Evolutionary conservation across 441 rosid genomes (phyloP).

Genomic region (Pelargonium fulgidum): DNA sequence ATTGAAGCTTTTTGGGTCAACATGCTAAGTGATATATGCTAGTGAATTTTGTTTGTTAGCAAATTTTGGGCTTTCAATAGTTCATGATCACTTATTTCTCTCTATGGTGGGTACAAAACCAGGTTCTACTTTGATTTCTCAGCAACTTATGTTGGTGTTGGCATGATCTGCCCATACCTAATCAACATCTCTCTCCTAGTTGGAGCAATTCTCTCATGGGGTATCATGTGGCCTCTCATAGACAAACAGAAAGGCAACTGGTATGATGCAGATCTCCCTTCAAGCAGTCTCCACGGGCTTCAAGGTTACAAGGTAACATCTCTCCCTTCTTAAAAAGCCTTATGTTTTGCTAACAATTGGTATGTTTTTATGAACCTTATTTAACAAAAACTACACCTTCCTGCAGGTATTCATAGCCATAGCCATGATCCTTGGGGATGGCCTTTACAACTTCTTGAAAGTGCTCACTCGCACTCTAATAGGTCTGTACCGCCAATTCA

Average conservation of each 20-base stretch:
- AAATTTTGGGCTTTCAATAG: neutral
- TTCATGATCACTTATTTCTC: neutral
- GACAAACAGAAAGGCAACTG: conserved; percentile 13
- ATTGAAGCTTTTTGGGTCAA: no score
- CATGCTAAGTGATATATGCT: no score
- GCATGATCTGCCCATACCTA: conserved; percentile 24
- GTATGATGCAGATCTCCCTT: neutral
- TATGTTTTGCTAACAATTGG: no score
- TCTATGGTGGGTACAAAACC: neutral
- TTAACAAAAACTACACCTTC: neutral
- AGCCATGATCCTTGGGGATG: conserved; percentile 24
- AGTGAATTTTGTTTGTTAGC: neutral
- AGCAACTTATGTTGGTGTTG: conserved; percentile 20
- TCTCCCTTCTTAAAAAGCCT: no score
- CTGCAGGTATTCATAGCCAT: conserved; percentile 22
- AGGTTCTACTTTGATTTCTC: conserved; percentile 28
- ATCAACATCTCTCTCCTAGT: conserved; percentile 19
- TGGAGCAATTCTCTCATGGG: conserved; percentile 25
- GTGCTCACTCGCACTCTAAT: conserved; percentile 9
- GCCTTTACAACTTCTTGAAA: conserved; percentile 24
- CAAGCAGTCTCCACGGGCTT: conserved; percentile 16
- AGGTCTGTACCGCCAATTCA: conserved; percentile 1
- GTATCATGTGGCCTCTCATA: conserved; percentile 26
- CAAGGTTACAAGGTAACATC: conserved; percentile 20
- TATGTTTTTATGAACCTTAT: no score